Evolutionary conservation across 345 rosid genomes (phyloP).

Genomic region (Citrus medica): DNA sequence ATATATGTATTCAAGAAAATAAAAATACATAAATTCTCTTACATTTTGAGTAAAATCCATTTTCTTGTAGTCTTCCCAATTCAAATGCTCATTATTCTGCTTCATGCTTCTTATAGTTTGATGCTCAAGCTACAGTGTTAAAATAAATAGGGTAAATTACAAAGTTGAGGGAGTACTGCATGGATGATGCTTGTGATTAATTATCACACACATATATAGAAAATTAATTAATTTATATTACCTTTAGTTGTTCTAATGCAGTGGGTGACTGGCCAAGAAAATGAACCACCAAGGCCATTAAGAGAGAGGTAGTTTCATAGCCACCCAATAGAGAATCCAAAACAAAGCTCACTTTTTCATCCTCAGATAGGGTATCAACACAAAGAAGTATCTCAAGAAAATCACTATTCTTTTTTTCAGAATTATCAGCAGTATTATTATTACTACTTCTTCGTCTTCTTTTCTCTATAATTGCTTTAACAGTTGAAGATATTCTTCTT

Average conservation of each 20-base stretch:
- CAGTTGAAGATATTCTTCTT: constrained; percentile 43
- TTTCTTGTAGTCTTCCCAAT: constrained; percentile 51
- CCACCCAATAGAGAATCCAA: constrained; percentile 60
- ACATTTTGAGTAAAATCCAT: constrained; percentile 54
- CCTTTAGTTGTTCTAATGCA: constrained; percentile 45
- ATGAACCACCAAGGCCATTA: constrained; percentile 45
- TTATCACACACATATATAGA: not conserved
- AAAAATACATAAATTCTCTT: constrained; percentile 3
- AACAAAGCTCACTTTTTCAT: constrained; percentile 54
- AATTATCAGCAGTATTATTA: not conserved
- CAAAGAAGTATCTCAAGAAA: constrained; percentile 42
- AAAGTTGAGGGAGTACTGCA: too few relatives aligned
- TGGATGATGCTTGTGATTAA: too few relatives aligned
- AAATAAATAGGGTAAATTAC: not conserved
- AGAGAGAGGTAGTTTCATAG: constrained; percentile 54
- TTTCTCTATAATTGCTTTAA: constrained; percentile 49
- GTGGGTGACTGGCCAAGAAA: constrained; percentile 35
- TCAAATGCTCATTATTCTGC: constrained; percentile 35
- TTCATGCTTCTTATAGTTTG: constrained; percentile 34
- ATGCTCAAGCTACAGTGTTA: constrained; percentile 34
- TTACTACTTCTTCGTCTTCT: constrained; percentile 20
- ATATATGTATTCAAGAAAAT: too few relatives aligned
- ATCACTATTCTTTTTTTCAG: constrained; percentile 20
- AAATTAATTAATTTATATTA: constrained; percentile 1
- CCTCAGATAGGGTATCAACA: constrained; percentile 51